Evolutionary conservation across 2,329 filamentous ascomycete genomes (phyloP), one percentile per base, ranked within the genome.

Genomic region (Alternaria solani): DNA sequence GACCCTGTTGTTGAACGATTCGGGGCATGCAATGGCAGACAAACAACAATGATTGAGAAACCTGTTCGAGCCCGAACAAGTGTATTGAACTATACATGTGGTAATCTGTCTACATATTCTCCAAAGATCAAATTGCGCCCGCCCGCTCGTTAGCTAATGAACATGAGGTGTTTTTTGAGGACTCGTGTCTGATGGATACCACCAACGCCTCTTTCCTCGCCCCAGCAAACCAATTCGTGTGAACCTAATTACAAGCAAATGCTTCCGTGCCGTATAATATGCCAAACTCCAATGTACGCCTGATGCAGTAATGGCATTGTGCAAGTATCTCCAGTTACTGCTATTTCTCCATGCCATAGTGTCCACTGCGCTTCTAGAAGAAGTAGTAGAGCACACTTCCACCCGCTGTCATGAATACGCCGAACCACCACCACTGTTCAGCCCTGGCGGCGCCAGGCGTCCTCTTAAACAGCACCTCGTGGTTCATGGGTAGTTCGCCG

Each of bases 371-470:
- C 5, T 34, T 52, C 34, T 69, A 81, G 57, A 80, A 80, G 64
- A 78, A 80, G 66, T 81, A 81, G 72, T 83, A 85, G 51, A 85
- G 70, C 36, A 84, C 48, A 2, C 82, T 79, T 23, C 84, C 83
- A 12, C 82, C 66, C 2, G 81, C 81, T 3, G 82, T 85, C 67
- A 84, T 72, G 44, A 77, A 75, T 9, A 84, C 62, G 1, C 83
- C 84, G 25, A 82, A 78, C 82, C 83, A 86, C 82, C 83, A 85
- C 74, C 82, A 78, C 16, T 76, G 70, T 54, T 84, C 82, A 0
- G 81, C 78, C 62, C 79, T 75, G 49, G 80, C 74, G 48, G 73
- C 67, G 23, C 76, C 70, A 25, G 76, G 70, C 34, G 78, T 74
- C 54, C 75, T 64, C 62, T 74, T 74, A 55, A 64, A 68, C 20